Percentiles rank a stretch among this genome's conserved stretches.
phyloP scores from a whole-genome alignment of 805 yeast species.

The Diddensiella transvaalensis region DNA sequence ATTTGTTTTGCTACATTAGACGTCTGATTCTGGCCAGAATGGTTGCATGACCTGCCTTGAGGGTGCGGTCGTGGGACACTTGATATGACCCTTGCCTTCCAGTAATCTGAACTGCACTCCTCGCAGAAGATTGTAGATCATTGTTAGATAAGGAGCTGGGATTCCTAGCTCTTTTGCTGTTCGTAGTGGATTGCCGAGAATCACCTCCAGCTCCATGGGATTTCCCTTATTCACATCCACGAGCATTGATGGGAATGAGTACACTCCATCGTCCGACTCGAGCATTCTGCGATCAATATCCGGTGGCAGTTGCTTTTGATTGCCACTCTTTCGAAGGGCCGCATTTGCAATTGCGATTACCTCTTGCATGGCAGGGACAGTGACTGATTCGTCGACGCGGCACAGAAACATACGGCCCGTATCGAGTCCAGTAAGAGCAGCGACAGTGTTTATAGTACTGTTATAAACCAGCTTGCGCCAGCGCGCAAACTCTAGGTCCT shows the following conservation, averaged over 20 bases:
- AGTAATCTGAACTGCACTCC: constrained; percentile 59
- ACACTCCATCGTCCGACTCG: constrained; percentile 55
- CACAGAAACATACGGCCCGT: constrained; percentile 50
- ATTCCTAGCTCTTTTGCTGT: constrained; percentile 48
- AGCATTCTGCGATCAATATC: constrained; percentile 48
- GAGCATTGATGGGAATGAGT: constrained; percentile 69
- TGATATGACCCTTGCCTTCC: constrained; percentile 50
- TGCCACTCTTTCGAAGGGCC: too few species aligned
- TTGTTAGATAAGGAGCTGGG: constrained; percentile 54
- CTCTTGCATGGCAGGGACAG: constrained; percentile 65
- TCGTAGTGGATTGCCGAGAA: constrained; percentile 60
- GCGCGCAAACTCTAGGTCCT: constrained; percentile 49
- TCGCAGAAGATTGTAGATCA: constrained; percentile 56
- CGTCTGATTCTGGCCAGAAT: constrained; percentile 8
- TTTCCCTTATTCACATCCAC: constrained; percentile 65
- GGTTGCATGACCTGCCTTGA: constrained; percentile 7
- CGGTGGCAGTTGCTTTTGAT: constrained; percentile 38
- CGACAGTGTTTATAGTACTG: constrained; percentile 59
- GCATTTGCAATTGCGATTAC: constrained; percentile 62
- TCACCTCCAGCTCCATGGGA: constrained; percentile 67
- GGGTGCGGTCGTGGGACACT: constrained; percentile 37
- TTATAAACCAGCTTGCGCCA: constrained; percentile 70
- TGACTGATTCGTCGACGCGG: constrained; percentile 41
- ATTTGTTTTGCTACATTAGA: not conserved
- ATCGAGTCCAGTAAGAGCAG: constrained; percentile 57